Percentiles rank a stretch among this genome's conserved stretches.
Conservation (phyloP, 495 filamentous ascomycete genomes). For the Massariosphaeria phaeospora region DNA sequence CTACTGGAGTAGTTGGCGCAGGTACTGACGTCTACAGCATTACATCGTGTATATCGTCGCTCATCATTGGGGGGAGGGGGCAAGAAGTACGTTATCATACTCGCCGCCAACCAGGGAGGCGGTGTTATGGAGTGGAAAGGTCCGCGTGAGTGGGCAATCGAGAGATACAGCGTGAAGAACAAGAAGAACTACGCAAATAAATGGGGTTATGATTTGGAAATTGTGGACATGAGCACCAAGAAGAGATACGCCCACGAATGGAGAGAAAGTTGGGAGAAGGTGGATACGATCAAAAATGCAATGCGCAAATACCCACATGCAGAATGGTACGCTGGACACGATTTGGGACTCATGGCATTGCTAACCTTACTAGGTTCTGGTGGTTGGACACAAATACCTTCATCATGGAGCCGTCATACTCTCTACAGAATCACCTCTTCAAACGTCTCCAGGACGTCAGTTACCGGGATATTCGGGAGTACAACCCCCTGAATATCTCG, state of each 20-base stretch:
- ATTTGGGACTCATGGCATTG: no score
- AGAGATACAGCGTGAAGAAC: slow-evolving; percentile 91
- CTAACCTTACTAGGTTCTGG: slow-evolving; percentile 73
- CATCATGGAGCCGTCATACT: slow-evolving; percentile 93
- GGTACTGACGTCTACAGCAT: slow-evolving; percentile 37
- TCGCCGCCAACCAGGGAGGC: slow-evolving; percentile 89
- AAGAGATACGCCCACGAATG: slow-evolving; percentile 98
- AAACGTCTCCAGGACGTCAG: slow-evolving; percentile 65
- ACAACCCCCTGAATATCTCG: slow-evolving; percentile 90
- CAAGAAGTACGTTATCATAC: slow-evolving; percentile 85
- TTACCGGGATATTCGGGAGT: slow-evolving; percentile 94
- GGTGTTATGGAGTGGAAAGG: slow-evolving; percentile 99
- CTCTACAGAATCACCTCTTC: slow-evolving; percentile 87
- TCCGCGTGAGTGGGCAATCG: slow-evolving; percentile 93
- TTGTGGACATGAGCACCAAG: slow-evolving; percentile 97
- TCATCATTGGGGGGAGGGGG: slow-evolving; percentile 68
- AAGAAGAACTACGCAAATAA: slow-evolving; percentile 79
- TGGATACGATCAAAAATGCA: slow-evolving; percentile 85
- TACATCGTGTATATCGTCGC: slow-evolving; percentile 50
- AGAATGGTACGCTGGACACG: slow-evolving; percentile 86
- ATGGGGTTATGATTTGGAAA: slow-evolving; percentile 95
- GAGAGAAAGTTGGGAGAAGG: slow-evolving; percentile 99
- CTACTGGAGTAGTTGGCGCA: slow-evolving; percentile 36
- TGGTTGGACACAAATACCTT: slow-evolving; percentile 98
- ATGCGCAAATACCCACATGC: slow-evolving; percentile 92